Conservation (phyloP, 306 rosid species). For the Prunus mume region DNA sequence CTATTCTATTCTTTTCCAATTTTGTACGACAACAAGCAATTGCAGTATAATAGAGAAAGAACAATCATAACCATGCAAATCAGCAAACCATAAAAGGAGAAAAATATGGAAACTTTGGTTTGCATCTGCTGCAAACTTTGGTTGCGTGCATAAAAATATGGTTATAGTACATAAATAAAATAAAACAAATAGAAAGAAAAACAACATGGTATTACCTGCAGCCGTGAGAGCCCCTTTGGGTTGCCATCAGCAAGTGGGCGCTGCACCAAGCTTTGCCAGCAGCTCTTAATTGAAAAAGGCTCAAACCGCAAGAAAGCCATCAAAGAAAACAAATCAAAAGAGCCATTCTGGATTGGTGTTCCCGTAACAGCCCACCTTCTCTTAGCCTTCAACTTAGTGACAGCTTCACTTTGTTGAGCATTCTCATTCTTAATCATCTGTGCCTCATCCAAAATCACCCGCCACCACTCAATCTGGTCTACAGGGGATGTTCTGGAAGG, state of each 20-base stretch:
- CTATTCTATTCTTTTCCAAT: not conserved
- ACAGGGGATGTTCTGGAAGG: conserved; percentile 24
- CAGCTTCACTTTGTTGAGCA: conserved; percentile 53
- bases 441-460: conserved; percentile 81
- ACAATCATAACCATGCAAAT: too few relatives aligned
- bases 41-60: too few relatives aligned
- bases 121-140: not conserved
- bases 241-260: conserved; percentile 56
- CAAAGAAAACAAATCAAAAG: conserved; percentile 67
- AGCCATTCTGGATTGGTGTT: conserved; percentile 73
- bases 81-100: not conserved
- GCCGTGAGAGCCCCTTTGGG: conserved; percentile 47
- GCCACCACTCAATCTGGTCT: conserved; percentile 59
- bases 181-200: not conserved
- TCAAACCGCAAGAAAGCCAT: conserved; percentile 71
- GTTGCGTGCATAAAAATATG: not conserved
- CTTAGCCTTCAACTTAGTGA: conserved; percentile 40
- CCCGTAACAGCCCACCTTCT: conserved; percentile 88
- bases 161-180: not conserved
- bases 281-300: conserved; percentile 63
- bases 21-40: not conserved
- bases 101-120: not conserved
- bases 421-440: conserved; percentile 61
- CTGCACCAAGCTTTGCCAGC: conserved; percentile 73
- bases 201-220: conserved; percentile 54